phyloP scores from a whole-genome alignment of 176 grass and related monocot species.

The Echinochloa phyllopogon region DNA sequence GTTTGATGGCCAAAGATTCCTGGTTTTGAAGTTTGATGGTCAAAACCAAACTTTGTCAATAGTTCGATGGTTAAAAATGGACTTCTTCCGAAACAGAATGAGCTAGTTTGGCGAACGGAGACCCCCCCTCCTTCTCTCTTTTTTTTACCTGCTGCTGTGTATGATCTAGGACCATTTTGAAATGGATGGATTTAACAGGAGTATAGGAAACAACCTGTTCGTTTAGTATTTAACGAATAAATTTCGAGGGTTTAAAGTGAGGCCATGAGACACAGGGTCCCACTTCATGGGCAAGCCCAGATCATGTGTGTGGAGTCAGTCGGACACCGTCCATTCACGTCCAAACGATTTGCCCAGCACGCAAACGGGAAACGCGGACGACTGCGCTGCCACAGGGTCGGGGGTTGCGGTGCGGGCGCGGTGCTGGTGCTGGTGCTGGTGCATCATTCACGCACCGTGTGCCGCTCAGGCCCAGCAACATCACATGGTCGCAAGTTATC shows the following conservation, averaged over 20 bases:
- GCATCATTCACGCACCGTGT: conserved; percentile 23
- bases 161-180: no score
- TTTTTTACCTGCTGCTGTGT: no score
- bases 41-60: no score
- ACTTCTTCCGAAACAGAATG: no score
- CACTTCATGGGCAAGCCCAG: conserved; percentile 9
- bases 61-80: no score
- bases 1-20: no score
- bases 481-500: conserved; percentile 28
- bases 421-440: no score
- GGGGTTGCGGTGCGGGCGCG: not conserved
- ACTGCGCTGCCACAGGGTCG: not conserved
- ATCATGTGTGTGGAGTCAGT: not conserved
- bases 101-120: no score
- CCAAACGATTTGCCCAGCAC: conserved; percentile 4
- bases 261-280: not conserved
- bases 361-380: not conserved
- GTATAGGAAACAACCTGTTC: no score
- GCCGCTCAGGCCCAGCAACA: conserved; percentile 17
- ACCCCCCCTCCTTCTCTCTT: no score
- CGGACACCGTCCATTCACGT: conserved; percentile 12
- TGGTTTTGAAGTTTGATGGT: no score
- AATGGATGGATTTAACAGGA: no score
- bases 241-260: not conserved
- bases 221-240: not conserved